phyloP scores from a whole-genome alignment of 139 green algal genomes.

The Tetradesmus obliquus region DNA sequence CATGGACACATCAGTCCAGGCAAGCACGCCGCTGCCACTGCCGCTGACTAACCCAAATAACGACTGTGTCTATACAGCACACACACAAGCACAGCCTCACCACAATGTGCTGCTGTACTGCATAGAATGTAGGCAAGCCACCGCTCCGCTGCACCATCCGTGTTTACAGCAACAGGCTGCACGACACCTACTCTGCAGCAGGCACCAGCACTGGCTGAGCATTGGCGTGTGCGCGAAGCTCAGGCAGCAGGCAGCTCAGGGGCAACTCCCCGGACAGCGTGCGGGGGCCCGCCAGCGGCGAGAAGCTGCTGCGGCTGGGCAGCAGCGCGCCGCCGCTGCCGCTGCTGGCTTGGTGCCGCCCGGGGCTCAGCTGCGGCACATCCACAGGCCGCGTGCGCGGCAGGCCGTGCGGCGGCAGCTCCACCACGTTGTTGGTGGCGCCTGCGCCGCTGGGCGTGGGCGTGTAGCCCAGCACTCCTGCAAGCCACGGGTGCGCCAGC shows the following conservation, averaged over 20 bases:
- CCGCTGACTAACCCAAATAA: neutral
- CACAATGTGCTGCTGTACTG: neutral
- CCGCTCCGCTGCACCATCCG: neutral
- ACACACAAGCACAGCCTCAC: neutral
- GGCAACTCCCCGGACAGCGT: conserved; percentile 16
- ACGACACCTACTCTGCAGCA: neutral
- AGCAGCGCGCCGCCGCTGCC: neutral
- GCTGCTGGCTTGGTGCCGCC: neutral
- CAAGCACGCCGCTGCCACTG: neutral
- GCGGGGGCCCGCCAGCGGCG: too few relatives aligned
- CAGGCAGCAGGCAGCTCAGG: neutral
- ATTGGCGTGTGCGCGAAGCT: conserved; percentile 2
- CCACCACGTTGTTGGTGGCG: conserved; percentile 37
- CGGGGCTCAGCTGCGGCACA: conserved; percentile 1
- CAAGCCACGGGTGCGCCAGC: conserved; percentile 60
- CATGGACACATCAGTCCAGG: neutral
- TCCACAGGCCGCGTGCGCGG: neutral
- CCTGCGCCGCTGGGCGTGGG: neutral
- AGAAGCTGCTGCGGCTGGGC: neutral
- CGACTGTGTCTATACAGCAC: neutral
- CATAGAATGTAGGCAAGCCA: neutral
- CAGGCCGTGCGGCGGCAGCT: neutral
- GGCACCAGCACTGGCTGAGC: conserved; percentile 5
- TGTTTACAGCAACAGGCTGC: neutral
- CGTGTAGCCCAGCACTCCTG: conserved; percentile 24